Evolutionary conservation across 1,284 basidiomycete genomes (phyloP).

Genomic region (Sporisorium reilianum): DNA sequence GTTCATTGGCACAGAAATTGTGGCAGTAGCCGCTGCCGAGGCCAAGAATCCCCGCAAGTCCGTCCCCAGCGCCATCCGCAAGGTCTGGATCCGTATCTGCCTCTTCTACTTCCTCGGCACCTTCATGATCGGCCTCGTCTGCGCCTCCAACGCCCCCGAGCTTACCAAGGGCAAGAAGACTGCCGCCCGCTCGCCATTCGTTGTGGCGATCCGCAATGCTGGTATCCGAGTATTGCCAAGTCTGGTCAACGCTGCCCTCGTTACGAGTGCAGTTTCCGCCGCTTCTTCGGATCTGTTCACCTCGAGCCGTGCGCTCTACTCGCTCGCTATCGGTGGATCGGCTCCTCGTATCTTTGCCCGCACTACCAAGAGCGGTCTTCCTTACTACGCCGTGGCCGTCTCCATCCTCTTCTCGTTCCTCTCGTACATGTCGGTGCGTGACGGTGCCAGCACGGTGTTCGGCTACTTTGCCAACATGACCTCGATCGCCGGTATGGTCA

Average conservation of each 20-base stretch:
- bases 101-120: conserved; percentile 71
- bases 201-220: conserved; percentile 66
- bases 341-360: conserved; percentile 80
- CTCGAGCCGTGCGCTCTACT: conserved; percentile 80
- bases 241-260: conserved; percentile 80
- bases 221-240: conserved; percentile 70
- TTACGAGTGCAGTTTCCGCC: conserved; percentile 86
- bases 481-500: conserved; percentile 78
- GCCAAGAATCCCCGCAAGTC: conserved; percentile 70
- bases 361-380: conserved; percentile 80
- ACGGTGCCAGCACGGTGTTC: conserved; percentile 74
- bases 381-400: conserved; percentile 78
- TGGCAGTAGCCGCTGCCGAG: conserved; percentile 84
- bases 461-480: conserved; percentile 74
- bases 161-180: conserved; percentile 54
- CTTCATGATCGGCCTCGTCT: conserved; percentile 60
- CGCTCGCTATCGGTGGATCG: conserved; percentile 80
- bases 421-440: conserved; percentile 74
- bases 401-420: conserved; percentile 77
- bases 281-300: conserved; percentile 85
- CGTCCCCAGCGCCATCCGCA: conserved; percentile 58
- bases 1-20: conserved; percentile 84
- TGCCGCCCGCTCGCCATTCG: conserved; percentile 51
- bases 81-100: conserved; percentile 62
- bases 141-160: conserved; percentile 55